Evolutionary conservation across 139 green algal species (phyloP).

Genomic region (Chlamydomonas schloesseri): DNA sequence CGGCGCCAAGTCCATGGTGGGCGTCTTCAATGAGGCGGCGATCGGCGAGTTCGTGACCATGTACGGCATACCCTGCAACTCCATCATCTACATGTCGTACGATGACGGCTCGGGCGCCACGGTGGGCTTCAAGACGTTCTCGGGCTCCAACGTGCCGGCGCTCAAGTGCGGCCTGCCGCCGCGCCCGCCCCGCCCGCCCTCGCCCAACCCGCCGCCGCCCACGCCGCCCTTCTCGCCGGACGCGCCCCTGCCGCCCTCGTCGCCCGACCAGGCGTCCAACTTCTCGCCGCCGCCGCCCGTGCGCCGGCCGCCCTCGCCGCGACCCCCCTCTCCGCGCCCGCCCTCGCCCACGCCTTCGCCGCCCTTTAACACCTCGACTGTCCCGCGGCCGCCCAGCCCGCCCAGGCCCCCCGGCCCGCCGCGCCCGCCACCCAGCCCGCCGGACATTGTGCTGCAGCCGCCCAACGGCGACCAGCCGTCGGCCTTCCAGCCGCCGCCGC

Average conservation of each 20-base stretch:
- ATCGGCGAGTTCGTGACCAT: slow-evolving; percentile 5
- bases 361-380: too few relatives aligned
- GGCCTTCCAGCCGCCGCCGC: too few relatives aligned
- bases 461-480: too few relatives aligned
- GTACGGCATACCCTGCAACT: slow-evolving; percentile 26
- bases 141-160: not conserved
- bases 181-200: not conserved
- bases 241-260: not conserved
- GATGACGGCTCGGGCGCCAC: not conserved
- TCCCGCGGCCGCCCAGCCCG: too few relatives aligned
- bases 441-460: too few relatives aligned
- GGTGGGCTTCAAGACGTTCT: slow-evolving; percentile 8
- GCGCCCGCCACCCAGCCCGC: too few relatives aligned
- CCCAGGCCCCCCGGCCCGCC: too few relatives aligned
- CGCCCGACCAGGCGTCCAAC: too few relatives aligned
- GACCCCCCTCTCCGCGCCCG: too few relatives aligned
- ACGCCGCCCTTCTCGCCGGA: not conserved
- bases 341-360: too few relatives aligned
- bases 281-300: too few relatives aligned
- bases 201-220: not conserved
- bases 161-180: not conserved
- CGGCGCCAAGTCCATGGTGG: slow-evolving; percentile 19
- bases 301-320: too few relatives aligned
- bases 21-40: slow-evolving; percentile 14
- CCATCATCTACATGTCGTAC: slow-evolving; percentile 28